Conservation (phyloP, 345 rosid species). For the Firmiana major region DNA sequence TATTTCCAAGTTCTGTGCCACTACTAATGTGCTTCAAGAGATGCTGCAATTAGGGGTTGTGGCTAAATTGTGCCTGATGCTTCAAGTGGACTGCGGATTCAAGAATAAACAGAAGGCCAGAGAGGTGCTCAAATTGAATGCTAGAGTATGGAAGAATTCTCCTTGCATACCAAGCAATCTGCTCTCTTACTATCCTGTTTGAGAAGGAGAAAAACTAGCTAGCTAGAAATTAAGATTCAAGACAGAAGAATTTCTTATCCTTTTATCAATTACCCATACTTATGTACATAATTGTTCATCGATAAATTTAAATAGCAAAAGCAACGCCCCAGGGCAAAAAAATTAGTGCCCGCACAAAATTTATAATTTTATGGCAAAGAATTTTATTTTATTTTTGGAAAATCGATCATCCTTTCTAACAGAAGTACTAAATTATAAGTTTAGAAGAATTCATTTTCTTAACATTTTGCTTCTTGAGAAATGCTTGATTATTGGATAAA, state of each 20-base stretch:
- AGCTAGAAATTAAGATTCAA: not conserved
- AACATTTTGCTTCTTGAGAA: not conserved
- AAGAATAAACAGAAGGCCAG: constrained; percentile 55
- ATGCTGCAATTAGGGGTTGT: constrained; percentile 75
- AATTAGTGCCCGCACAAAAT: not conserved
- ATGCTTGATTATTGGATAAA: not conserved
- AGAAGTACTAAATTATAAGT: too few species aligned
- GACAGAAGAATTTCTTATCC: not conserved
- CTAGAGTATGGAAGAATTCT: constrained; percentile 60
- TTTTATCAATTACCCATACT: not conserved
- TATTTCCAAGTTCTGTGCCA: constrained; percentile 56
- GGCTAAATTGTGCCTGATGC: constrained; percentile 58
- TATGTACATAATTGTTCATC: not conserved
- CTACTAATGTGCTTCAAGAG: constrained; percentile 46
- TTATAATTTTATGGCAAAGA: not conserved
- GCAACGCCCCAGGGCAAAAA: not conserved
- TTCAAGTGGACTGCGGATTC: constrained; percentile 47
- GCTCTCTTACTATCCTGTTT: constrained; percentile 38
- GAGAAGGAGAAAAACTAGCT: not conserved
- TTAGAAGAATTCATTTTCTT: not conserved
- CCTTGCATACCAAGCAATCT: constrained; percentile 45
- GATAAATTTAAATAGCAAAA: not conserved
- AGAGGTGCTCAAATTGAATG: constrained; percentile 64
- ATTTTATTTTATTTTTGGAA: not conserved
- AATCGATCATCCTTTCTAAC: not conserved